Evolutionary conservation across 1,139 yeast species (phyloP).

Genomic region (Tardiomyces digboiensis): DNA sequence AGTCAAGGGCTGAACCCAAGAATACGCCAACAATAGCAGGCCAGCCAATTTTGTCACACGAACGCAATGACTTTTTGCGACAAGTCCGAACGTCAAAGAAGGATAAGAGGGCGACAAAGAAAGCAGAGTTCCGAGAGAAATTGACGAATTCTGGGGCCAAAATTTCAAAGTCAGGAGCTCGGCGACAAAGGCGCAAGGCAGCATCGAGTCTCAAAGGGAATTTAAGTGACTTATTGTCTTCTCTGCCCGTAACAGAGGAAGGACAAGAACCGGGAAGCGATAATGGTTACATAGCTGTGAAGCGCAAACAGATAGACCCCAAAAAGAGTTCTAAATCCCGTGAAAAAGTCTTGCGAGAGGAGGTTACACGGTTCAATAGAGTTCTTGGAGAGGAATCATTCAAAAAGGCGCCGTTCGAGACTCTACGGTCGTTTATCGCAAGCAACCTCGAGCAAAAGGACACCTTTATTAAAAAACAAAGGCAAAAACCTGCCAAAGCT

Average conservation of each 20-base stretch:
- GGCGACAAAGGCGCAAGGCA: constrained; percentile 16
- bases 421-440: constrained; percentile 14
- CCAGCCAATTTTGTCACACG: constrained; percentile 8
- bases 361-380: constrained; percentile 20
- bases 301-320: constrained; percentile 11
- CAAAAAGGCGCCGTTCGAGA: constrained; percentile 19
- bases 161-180: constrained; percentile 20
- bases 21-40: neutral
- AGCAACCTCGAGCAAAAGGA: constrained; percentile 13
- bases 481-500: neutral
- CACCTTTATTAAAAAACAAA: constrained; percentile 9
- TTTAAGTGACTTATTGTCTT: constrained; percentile 1
- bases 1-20: constrained; percentile 1
- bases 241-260: constrained; percentile 1
- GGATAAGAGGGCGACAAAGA: constrained; percentile 18
- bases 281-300: constrained; percentile 6
- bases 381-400: constrained; percentile 14
- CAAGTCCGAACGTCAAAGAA: constrained; percentile 18
- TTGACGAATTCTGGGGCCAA: constrained; percentile 3
- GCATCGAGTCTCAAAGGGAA: constrained; percentile 14
- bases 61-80: constrained; percentile 16
- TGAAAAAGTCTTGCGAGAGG: constrained; percentile 20
- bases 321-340: constrained; percentile 15
- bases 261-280: neutral
- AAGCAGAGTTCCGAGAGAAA: neutral